Base-by-base conservation (phyloP, 2,329 filamentous ascomycete genomes). In the Cladosporium phlei region DNA sequence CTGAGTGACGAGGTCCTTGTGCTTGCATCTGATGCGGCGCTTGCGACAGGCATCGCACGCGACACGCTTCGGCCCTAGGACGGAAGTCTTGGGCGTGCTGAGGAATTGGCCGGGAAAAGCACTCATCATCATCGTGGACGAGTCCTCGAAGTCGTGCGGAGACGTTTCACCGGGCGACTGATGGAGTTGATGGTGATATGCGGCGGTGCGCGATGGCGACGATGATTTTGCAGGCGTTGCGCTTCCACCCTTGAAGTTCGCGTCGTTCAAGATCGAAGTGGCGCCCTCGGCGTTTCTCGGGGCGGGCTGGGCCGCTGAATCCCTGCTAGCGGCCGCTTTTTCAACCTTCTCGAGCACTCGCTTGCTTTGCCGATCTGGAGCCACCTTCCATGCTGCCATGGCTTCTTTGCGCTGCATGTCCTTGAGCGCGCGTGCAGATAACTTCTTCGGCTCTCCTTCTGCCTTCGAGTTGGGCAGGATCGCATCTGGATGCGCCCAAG, bases 41-140 rank as follows among this genome's bases (percentile, higher is more conserved):
- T 78, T 79, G 29, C 79, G 72, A 63, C 79, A 83, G 16, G 76
- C 72, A 66, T 82, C 79, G 62, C 79, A 83, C 27, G 79, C 79
- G 50, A 81, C 70, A 37, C 73, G 68, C 62, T 80, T 80, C 16
- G 78, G 78, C 9, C 78, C 78, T 29, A 82, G 68, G 38, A 78
- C 77, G 12, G 77, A 79, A 14, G 74, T 76, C 51, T 79, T 78
- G 7, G 73, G 75, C 7, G 74, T 72, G 50, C 69, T 72, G 34
- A 71, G 64, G 50, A 70, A 65, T 48, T 65, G 61, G 29, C 56
- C 55, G 10, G 56, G 52, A 28, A 56, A 52, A 19, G 49, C 47
- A 20, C 52, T 51, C 55, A 62, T 59, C 55, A 59, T 58, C 38
- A 57, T 51, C 28, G 53, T 50, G 45, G 51, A 49, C 30, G 60